Evolutionary conservation across 2,329 filamentous ascomycete species (phyloP).

Genomic region (Pezicula neosporulosa): DNA sequence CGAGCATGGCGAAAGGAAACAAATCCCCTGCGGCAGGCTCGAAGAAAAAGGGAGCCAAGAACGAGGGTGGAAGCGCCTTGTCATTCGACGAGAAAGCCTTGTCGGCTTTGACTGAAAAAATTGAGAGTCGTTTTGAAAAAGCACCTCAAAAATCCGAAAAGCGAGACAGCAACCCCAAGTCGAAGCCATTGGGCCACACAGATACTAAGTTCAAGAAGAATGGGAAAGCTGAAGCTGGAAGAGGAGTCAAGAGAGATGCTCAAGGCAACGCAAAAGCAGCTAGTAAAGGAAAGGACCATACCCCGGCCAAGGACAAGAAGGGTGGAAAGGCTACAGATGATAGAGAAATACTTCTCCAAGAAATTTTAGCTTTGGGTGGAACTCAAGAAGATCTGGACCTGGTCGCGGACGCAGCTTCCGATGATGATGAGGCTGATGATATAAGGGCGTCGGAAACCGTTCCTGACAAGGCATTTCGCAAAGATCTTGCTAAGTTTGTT

Average conservation of each 20-base stretch:
- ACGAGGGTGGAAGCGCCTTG: slow-evolving; percentile 24
- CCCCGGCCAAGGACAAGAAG: slow-evolving; percentile 7
- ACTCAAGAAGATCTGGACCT: slow-evolving; percentile 62
- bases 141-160: slow-evolving; percentile 26
- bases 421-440: slow-evolving; percentile 38
- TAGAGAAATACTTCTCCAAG: slow-evolving; percentile 48
- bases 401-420: slow-evolving; percentile 51
- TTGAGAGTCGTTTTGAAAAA: slow-evolving; percentile 48
- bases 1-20: slow-evolving; percentile 21
- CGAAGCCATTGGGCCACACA: slow-evolving; percentile 11
- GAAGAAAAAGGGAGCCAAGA: slow-evolving; percentile 13
- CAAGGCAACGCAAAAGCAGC: slow-evolving; percentile 26
- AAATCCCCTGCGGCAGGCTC: slow-evolving; percentile 13
- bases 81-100: slow-evolving; percentile 48
- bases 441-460: slow-evolving; percentile 16
- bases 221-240: slow-evolving; percentile 19
- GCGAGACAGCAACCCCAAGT: slow-evolving; percentile 21
- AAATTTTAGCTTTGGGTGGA: slow-evolving; percentile 63
- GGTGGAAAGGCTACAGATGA: slow-evolving; percentile 13
- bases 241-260: slow-evolving; percentile 30
- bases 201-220: slow-evolving; percentile 4
- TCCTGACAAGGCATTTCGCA: slow-evolving; percentile 43
- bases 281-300: slow-evolving; percentile 18
- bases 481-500: slow-evolving; percentile 50
- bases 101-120: slow-evolving; percentile 50